Evolutionary conservation across 1,284 basidiomycete genomes (phyloP), one percentile per base, ranked within the genome.

Genomic region (Blastosporella zonata): DNA sequence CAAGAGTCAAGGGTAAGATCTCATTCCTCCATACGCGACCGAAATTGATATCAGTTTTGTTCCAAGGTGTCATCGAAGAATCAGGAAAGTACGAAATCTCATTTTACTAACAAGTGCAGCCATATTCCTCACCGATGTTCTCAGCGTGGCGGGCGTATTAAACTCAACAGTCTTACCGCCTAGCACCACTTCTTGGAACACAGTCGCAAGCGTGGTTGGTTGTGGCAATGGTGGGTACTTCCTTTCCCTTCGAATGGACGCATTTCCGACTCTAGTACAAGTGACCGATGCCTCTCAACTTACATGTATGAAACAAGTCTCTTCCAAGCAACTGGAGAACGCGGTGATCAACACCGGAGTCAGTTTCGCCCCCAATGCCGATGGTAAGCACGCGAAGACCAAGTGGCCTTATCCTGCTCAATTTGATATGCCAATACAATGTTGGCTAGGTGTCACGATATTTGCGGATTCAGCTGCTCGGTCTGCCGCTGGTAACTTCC

Each of bases 51-150:
- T 18, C 25, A 18, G 39, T 36, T 20, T 12, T 18, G 20, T 12
- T 29, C 8, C 13, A 33, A 67, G 67, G 67, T 28, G 54, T 68
- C 13, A 68, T 70, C 25, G 58, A 67, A 45, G 57, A 67, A 49
- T 68, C 67, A 10, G 67, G 67, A 57, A 68, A 56, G 67, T 65
- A 43, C 27, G 56, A 10, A n/a, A 9, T 2, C 40, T 39, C 22
- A 12, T 28, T 10, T 28, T 13, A 8, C 45, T 6, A 12, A n/a
- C 15, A 48, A 33, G n/a, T 40, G 28, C 7, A 37, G 29, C 4
- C 39, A n/a, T 40, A 10, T 17, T 13, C 17, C 35, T 38, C 2
- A 36, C 21, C 18, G 37, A 34, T 6, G 5, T 33, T 25, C 15
- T 21, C 18, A 53, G 51, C 9, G 17, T 53, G 2, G 33, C 34